These are phyloP conservation scores for Imleria badia DNA, from an alignment of 768 basidiomycete genomes.

Conservation along the genomic window DNA sequence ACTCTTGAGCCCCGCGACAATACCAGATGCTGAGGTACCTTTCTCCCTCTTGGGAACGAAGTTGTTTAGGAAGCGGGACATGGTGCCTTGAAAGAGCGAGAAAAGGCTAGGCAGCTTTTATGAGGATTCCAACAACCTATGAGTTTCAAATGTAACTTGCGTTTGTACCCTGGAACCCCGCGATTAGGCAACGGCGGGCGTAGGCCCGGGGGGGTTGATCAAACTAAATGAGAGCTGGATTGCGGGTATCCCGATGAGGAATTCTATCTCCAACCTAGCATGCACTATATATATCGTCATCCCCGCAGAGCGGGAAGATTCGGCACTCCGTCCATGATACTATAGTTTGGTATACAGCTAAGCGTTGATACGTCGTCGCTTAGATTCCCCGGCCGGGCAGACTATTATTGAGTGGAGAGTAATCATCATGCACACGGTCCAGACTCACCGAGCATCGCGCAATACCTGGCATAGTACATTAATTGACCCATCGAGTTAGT, in stretches of 20 bases:
- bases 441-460: slow-evolving; percentile 5
- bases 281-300: neutral
- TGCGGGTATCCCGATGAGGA: slow-evolving; percentile 1
- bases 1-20: slow-evolving; percentile 43
- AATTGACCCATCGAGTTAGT: neutral
- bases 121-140: neutral
- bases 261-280: neutral
- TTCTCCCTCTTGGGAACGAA: slow-evolving; percentile 50
- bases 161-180: neutral
- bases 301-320: neutral
- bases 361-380: neutral
- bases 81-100: neutral
- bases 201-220: neutral
- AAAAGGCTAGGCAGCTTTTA: slow-evolving; percentile 13
- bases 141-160: neutral
- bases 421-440: neutral
- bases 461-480: neutral
- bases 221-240: neutral
- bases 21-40: slow-evolving; percentile 33
- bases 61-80: slow-evolving; percentile 42
- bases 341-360: neutral
- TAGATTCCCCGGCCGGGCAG: neutral
- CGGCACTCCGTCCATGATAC: neutral
- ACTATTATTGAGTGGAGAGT: neutral
- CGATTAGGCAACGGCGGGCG: neutral